A percentile compares a stretch with the other conserved stretches of the same genome.
Conservation (phyloP, 2,329 filamentous ascomycete species). For the Atkinsonella hypoxylon region DNA sequence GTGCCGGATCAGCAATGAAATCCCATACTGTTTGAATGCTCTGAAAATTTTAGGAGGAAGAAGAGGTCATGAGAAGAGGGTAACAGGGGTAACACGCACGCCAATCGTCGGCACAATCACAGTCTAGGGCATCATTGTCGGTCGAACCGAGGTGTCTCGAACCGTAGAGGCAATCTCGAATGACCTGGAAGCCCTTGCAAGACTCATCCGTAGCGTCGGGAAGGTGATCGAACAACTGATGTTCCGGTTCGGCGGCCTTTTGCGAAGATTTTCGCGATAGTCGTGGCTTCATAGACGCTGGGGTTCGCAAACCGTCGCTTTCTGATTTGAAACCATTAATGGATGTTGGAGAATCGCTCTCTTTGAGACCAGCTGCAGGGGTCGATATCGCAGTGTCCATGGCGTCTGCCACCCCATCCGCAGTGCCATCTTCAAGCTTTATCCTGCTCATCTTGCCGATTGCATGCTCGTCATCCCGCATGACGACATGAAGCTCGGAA, state of each 20-base stretch:
- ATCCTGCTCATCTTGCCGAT: conserved; percentile 30
- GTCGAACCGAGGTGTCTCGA: conserved; percentile 85
- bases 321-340: conserved; percentile 30
- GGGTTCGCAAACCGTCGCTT: conserved; percentile 30
- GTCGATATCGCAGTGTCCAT: conserved; percentile 28
- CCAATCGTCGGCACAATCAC: conserved; percentile 91
- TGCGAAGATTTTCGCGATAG: conserved; percentile 61
- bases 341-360: conserved; percentile 28
- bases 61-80: not conserved
- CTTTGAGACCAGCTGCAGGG: conserved; percentile 21
- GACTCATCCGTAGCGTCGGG: conserved; percentile 71
- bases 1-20: not conserved
- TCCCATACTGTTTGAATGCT: no score
- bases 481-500: conserved; percentile 12
- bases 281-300: conserved; percentile 48
- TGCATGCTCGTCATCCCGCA: conserved; percentile 31
- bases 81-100: conserved; percentile 47
- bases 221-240: conserved; percentile 59
- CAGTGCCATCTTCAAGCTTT: conserved; percentile 29
- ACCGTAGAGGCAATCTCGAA: conserved; percentile 78
- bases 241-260: conserved; percentile 48
- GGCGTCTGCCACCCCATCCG: conserved; percentile 26
- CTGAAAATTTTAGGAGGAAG: not conserved
- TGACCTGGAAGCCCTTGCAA: conserved; percentile 63
- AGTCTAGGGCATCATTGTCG: conserved; percentile 82